phyloP scores from a whole-genome alignment of 345 rosid species.

The Arabis alpina region DNA sequence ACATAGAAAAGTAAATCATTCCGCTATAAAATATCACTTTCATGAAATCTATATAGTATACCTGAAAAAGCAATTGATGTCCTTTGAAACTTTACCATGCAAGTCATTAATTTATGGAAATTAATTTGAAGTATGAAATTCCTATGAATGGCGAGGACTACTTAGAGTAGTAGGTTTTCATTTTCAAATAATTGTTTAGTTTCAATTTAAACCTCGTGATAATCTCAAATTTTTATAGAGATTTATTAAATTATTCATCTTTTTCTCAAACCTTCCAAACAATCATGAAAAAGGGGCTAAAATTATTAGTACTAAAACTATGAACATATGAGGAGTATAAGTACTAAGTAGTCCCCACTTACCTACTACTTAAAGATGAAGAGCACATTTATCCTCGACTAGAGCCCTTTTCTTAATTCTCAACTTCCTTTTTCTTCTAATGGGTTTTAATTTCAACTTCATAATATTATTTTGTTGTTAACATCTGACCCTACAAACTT shows the following conservation, averaged over 20 bases:
- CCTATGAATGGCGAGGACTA: not conserved
- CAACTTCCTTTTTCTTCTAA: slow-evolving; percentile 5
- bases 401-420: slow-evolving; percentile 1
- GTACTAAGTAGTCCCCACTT: slow-evolving; percentile 32
- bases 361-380: slow-evolving; percentile 39
- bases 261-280: slow-evolving; percentile 17
- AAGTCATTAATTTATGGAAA: not conserved
- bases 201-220: not conserved
- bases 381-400: slow-evolving; percentile 32
- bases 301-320: slow-evolving; percentile 36
- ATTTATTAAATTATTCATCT: not conserved
- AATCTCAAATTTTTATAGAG: not conserved
- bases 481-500: slow-evolving; percentile 35
- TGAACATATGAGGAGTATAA: slow-evolving; percentile 31
- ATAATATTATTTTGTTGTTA: slow-evolving; percentile 31
- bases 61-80: too few species aligned
- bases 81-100: too few species aligned
- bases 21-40: too few species aligned
- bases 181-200: not conserved
- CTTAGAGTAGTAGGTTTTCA: not conserved
- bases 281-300: slow-evolving; percentile 28
- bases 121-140: not conserved
- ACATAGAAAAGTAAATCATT: too few species aligned
- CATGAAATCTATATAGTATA: too few species aligned
- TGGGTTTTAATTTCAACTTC: slow-evolving; percentile 24